Conservation (phyloP, 164 flowering plant species). For the Liriodendron chinense region DNA sequence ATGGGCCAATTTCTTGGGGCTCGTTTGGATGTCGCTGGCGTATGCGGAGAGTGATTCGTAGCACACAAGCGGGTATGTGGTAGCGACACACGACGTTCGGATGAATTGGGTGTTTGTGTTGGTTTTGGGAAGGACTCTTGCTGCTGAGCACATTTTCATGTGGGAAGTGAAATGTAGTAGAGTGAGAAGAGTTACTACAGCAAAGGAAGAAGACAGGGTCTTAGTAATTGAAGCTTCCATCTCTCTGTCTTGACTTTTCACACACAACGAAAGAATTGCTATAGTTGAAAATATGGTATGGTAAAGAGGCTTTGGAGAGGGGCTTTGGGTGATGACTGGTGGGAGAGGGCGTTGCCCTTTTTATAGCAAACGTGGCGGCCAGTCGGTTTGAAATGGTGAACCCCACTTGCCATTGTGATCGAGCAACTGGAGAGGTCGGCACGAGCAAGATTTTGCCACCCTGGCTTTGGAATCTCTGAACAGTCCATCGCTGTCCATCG, state of each 20-base stretch:
- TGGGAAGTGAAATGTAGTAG: constrained; percentile 2
- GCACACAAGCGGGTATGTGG: constrained; percentile 61
- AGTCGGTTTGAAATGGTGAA: background rate
- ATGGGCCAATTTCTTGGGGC: constrained; percentile 46
- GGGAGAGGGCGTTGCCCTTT: background rate
- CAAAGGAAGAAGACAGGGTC: background rate
- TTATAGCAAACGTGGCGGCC: background rate
- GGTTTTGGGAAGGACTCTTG: background rate
- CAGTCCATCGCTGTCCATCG: too few species aligned
- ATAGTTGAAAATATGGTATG: background rate
- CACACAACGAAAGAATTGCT: background rate
- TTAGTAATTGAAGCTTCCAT: background rate
- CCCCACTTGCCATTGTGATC: background rate
- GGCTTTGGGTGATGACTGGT: background rate
- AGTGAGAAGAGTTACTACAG: background rate
- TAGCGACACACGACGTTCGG: constrained; percentile 40
- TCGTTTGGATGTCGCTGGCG: constrained; percentile 45
- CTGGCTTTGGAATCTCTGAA: background rate
- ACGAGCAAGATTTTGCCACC: background rate
- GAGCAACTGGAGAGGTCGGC: background rate
- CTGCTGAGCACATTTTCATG: constrained; percentile 3
- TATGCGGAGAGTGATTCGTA: constrained; percentile 42
- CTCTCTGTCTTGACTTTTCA: background rate
- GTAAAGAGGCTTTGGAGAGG: background rate
- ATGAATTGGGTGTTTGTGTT: constrained; percentile 45